Base-by-base conservation (phyloP, 2,329 filamentous ascomycete genomes). In the Exutisphaerella laricina region DNA sequence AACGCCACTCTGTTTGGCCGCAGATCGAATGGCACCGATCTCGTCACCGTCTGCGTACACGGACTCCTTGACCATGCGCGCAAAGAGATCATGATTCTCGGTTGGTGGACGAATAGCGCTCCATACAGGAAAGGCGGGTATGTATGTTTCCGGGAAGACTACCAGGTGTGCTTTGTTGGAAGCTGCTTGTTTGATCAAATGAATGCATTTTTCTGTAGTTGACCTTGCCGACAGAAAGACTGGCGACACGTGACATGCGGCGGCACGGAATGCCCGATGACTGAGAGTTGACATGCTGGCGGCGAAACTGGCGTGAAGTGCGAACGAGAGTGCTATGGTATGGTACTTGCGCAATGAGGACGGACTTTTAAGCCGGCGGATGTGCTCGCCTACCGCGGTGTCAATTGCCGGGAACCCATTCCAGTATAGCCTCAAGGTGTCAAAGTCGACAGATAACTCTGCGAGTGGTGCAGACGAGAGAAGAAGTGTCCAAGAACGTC, bases 71-170 rank as follows among this genome's bases (percentile, higher is more conserved):
- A 63, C 67, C 16, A 78, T 70, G 4, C 60, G 62, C n/a, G 63
- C 58, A 55, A 77, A 77, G 38, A 76, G 60, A 7, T 58, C 54
- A 43, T 78, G 74, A 44, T 75, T 75, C 4, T 74, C 66, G 1
- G 67, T 68, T 0, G 75, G 75, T 0, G 73, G 53, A 0, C 51
- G 41, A 21, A 61, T 31, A n/a, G 71, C 61, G 14, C 67, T 70
- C 74, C 75, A 78, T 14, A 75, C 42, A 0, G 75, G 74, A 36
- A 76, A 78, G 0, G 70, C 74, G 0, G 74, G 66, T 30, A 78
- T 73, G 51, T 65, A 74, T 0, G 71, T 68, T 53, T 78, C 74
- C 0, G 75, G 73, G 48, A 78, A 77, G 20, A 75, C 69, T 9
- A 78, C 66, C 3, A 78, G 58, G 16, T 75, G 66, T 5, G 74